Evolutionary conservation across 257 asterid genomes (phyloP), one percentile per base, ranked within the genome.

Genomic region (Solanum piurae): DNA sequence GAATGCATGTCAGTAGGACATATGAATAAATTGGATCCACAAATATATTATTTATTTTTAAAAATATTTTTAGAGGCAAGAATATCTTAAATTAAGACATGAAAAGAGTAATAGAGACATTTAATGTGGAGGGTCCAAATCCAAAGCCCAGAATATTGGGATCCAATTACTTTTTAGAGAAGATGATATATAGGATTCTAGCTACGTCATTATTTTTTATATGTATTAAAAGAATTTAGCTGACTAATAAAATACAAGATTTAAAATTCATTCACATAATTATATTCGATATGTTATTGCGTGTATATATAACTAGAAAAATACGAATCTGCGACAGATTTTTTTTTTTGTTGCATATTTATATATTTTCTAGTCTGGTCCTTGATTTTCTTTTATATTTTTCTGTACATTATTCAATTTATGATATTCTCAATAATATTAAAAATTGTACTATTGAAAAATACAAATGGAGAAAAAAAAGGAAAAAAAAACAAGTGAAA

Each of bases 141-240:
- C 85, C 42, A 44, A 29, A 38, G 64, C 46, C 82, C 60, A 74
- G 29, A 72, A 87, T 49, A 64, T 68, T 44, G 42, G 85, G 49
- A 86, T 14, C 86, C 83, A 87, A 55, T 34, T 71, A 33, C 89
- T 58, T 89, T 69, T 84, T 86, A 23, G 62, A 87, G 92, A 89
- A 89, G 88, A 79, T 77, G 93, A 88, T 74, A 38, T 89, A 84
- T 85, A 33, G 40, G 88, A 69, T 7, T 58, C 37, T 71, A 58
- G 6, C 76, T 62, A 72, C 3, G 68, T 20, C 10, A 27, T 49
- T 8, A 49, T 25, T 44, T 1, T 14, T 44, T 29, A 16, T 9
- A 5, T 29, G 0, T 1, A 80, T 1, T 1, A 34, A 38, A 46
- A 46, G 29, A 27, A 46, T 80, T 29, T 9, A 1, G 2, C 31